These are phyloP conservation scores for Beauveria bassiana DNA, from an alignment of 2,329 filamentous ascomycete species.

Conservation along the genomic window DNA sequence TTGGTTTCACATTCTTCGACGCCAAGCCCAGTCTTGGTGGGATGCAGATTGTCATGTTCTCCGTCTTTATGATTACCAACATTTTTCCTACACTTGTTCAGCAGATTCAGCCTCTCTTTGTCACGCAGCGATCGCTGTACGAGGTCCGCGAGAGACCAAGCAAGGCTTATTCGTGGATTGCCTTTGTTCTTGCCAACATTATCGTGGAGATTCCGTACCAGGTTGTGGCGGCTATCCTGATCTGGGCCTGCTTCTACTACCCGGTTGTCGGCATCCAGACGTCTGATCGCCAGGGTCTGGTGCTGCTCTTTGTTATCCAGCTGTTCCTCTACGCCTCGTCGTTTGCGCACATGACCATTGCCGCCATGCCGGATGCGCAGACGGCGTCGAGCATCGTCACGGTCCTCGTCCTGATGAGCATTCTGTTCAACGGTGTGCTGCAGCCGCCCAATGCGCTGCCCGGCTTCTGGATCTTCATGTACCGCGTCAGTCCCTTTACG, in stretches of 20 bases:
- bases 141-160: slow-evolving; percentile 69
- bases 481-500: slow-evolving; percentile 58
- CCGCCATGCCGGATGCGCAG: slow-evolving; percentile 59
- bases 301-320: slow-evolving; percentile 56
- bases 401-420: slow-evolving; percentile 48
- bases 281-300: slow-evolving; percentile 52
- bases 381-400: slow-evolving; percentile 58
- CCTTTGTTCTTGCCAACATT: slow-evolving; percentile 64
- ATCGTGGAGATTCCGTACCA: slow-evolving; percentile 68
- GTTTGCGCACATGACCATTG: slow-evolving; percentile 68
- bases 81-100: slow-evolving; percentile 65
- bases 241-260: slow-evolving; percentile 63
- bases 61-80: slow-evolving; percentile 67
- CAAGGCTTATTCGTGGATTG: slow-evolving; percentile 69
- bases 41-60: slow-evolving; percentile 69
- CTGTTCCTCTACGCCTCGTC: slow-evolving; percentile 66
- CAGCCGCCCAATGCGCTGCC: slow-evolving; percentile 51
- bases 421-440: slow-evolving; percentile 59
- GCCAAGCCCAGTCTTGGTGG: slow-evolving; percentile 51
- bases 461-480: slow-evolving; percentile 74
- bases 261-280: slow-evolving; percentile 43
- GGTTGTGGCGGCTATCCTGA: slow-evolving; percentile 53
- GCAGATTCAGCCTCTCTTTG: slow-evolving; percentile 69
- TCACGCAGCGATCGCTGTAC: slow-evolving; percentile 66
- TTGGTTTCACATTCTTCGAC: slow-evolving; percentile 65